Percentiles rank a stretch among this genome's conserved stretches.
These are phyloP conservation scores for Pyronema omphalodes DNA, from an alignment of 495 filamentous ascomycete genomes.

Conservation along the genomic window DNA sequence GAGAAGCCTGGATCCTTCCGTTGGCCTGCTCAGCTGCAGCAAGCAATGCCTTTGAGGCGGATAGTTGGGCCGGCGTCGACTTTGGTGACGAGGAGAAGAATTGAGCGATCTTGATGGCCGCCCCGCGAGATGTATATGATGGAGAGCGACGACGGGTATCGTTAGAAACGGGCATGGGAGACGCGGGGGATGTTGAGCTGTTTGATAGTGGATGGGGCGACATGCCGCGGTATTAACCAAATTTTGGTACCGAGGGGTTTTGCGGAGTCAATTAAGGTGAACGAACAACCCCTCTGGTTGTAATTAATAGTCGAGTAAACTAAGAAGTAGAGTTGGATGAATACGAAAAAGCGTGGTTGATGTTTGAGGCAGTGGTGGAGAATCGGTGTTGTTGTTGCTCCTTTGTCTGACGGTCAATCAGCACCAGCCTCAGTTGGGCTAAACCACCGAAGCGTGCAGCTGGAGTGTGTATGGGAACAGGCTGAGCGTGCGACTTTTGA, in stretches of 20 bases:
- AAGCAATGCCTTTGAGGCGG: constrained; percentile 40
- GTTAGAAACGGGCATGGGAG: constrained; percentile 27
- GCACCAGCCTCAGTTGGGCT: neutral
- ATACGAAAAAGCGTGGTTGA: neutral
- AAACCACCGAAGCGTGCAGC: neutral
- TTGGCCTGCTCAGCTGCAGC: constrained; percentile 38
- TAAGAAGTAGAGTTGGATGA: neutral
- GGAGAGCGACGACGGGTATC: constrained; percentile 25
- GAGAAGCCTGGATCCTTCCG: constrained; percentile 41
- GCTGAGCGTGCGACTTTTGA: too few species aligned
- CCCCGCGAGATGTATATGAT: constrained; percentile 38
- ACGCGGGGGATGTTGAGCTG: constrained; percentile 10
- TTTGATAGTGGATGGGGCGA: constrained; percentile 5
- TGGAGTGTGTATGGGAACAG: neutral
- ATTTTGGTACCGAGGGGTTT: neutral
- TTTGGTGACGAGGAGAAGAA: constrained; percentile 53
- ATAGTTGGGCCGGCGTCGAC: constrained; percentile 31
- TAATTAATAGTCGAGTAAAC: neutral
- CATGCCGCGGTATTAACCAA: constrained; percentile 1
- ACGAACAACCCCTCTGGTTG: neutral
- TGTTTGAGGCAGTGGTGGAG: neutral
- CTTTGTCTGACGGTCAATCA: neutral
- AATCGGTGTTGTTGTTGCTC: neutral
- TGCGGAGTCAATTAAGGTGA: neutral
- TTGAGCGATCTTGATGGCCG: constrained; percentile 32